Base-by-base conservation (phyloP, 2,329 filamentous ascomycete genomes). In the Trichoderma endophyticum region DNA sequence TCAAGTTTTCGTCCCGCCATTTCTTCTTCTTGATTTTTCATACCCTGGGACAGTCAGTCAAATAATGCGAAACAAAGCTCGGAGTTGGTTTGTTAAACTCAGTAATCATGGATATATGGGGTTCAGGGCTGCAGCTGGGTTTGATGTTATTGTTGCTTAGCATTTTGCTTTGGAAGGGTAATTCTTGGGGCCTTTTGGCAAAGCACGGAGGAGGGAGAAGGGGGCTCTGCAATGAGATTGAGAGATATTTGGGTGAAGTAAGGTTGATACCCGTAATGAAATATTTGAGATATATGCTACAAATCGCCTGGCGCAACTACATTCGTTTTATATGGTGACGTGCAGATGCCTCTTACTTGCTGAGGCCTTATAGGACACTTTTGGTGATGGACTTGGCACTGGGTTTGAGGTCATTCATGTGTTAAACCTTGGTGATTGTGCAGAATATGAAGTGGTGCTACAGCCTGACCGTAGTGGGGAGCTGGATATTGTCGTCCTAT, bases 101-200 rank as follows among this genome's bases (percentile, higher is more conserved):
- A 73, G 65, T 75, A 74, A 74, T 76, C 73, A 77, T 78, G 74
- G 73, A 74, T 75, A 76, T 43, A 73, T 67, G 70, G 72, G 72
- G 72, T 71, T 70, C 61, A 69, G 64, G 62, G 69, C 39, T 61
- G 63, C 67, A 43, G 62, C 56, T 63, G 54, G 67, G 32, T 39
- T 57, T 69, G 71, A 64, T 54, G 36, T 32, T 48, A 62, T 60
- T 70, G 51, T 34, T 68, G 57, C 57, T 69, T 68, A 28, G 59
- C 28, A 48, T 63, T 15, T 39, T 26, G 26, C 26, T 62, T 36
- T 62, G 71, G 51, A 12, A 54, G 30, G 56, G 61, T 71, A 71
- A 67, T 61, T 65, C 21, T 39, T 15, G 18, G 18, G 43, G n/a
- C 32, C 18, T 6, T 26, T 56, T 9, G 36, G 32, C 56, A 67